phyloP scores from a whole-genome alignment of 129 eudicot species.

The Lonicera japonica region DNA sequence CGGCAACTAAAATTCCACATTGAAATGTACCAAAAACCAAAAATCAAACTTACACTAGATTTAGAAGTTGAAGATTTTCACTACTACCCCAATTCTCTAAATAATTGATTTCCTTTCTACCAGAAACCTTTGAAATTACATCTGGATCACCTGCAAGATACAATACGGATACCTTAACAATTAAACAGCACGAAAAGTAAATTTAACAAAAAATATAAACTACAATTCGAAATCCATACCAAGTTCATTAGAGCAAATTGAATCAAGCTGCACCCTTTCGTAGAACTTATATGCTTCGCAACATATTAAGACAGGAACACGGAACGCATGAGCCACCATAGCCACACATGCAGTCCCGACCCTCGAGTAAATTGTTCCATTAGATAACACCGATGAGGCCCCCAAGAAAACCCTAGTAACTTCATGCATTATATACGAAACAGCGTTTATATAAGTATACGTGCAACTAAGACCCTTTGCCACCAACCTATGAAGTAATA shows the following conservation, averaged over 20 bases:
- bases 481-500: slow-evolving; percentile 74
- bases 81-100: slow-evolving; percentile 56
- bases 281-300: slow-evolving; percentile 99
- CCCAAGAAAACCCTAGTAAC: slow-evolving; percentile 84
- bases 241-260: slow-evolving; percentile 95
- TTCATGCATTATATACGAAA: slow-evolving; percentile 93
- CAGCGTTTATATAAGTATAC: slow-evolving; percentile 80
- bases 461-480: slow-evolving; percentile 87
- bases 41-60: slow-evolving; percentile 54
- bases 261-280: slow-evolving; percentile 95
- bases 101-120: slow-evolving; percentile 54
- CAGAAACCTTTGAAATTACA: slow-evolving; percentile 60
- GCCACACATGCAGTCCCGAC: slow-evolving; percentile 98
- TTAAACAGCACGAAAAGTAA: not conserved
- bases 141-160: slow-evolving; percentile 70
- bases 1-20: not conserved
- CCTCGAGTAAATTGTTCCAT: slow-evolving; percentile 90
- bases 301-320: slow-evolving; percentile 81
- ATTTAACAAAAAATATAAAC: too few relatives aligned
- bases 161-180: not conserved
- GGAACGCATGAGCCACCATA: slow-evolving; percentile 95
- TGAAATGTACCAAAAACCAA: too few relatives aligned
- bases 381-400: slow-evolving; percentile 88
- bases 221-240: slow-evolving; percentile 42
- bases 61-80: slow-evolving; percentile 74